Base-by-base conservation (phyloP, 2,329 filamentous ascomycete species). In the Colletotrichum graminicola region DNA sequence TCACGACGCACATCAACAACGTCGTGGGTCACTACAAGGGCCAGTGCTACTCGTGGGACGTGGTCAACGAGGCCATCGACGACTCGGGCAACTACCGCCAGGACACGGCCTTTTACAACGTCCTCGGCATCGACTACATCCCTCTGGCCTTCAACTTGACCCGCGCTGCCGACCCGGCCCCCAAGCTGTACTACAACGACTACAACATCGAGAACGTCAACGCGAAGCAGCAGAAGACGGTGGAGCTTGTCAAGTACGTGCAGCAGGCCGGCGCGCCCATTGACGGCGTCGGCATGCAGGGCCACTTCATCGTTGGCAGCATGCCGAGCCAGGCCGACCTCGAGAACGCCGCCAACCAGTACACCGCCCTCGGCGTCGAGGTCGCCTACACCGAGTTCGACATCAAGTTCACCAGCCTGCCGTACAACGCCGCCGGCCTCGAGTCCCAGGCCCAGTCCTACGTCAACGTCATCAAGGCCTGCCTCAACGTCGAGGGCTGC, bases 211-310 rank as follows among this genome's bases (percentile, higher is more conserved):
- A 88, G 76, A 62, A 61, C 43, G 74, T 78, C 4, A 76, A 77
- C 18, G 67, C 77, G 26, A 84, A 84, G 76, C 75, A 76, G 41
- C 78, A 78, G 2, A 79, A 77, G 5, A 78, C 77, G 1, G 61
- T 79, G 11, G 77, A 75, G 21, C 76, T 84, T 12, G 79, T 84
- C 26, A 75, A 74, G 59, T 73, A 76, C 43, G 68, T 83, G 1
- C 73, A 80, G 62, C 75, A 77, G 11, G 78, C 80, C 2, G 82
- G 84, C 45, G 79, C 82, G 73, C 84, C 83, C 54, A 86, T 89
- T 72, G 84, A 88, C 72, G 86, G 87, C 52, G 81, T 89, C 1
- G 87, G 87, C 4, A 73, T 88, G 59, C 85, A 89, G 75, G 80
- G 79, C 0, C 86, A 88, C 78, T 84, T 87, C 71, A 82, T 83